These are phyloP conservation scores for Penicillium sp. DNA, from an alignment of 2,329 filamentous ascomycete genomes.

Conservation along the genomic window DNA sequence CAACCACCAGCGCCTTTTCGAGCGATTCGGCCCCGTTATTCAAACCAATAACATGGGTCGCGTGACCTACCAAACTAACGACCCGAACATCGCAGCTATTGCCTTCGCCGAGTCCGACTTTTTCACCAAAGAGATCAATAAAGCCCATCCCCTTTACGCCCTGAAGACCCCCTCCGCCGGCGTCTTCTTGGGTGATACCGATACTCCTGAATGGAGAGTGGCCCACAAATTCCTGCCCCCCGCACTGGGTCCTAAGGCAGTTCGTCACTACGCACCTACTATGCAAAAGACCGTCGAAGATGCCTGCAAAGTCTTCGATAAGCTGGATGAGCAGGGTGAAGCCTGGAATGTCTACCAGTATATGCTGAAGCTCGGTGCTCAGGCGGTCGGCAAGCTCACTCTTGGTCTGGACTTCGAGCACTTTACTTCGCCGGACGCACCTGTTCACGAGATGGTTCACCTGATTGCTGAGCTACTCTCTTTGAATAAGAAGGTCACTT, in stretches of 20 bases:
- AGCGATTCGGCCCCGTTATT: constrained; percentile 52
- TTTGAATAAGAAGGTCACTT: constrained; percentile 59
- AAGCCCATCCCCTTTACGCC: constrained; percentile 28
- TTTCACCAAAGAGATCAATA: constrained; percentile 53
- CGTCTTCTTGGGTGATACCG: constrained; percentile 34
- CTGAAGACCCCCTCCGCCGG: constrained; percentile 29
- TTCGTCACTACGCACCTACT: constrained; percentile 50
- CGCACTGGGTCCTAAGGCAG: constrained; percentile 6
- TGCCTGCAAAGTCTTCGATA: constrained; percentile 48
- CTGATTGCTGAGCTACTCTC: constrained; percentile 51
- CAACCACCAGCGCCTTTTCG: constrained; percentile 55
- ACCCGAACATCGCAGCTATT: constrained; percentile 47
- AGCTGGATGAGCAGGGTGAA: constrained; percentile 47
- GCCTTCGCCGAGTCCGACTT: constrained; percentile 52
- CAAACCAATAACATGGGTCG: constrained; percentile 53
- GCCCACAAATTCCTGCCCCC: constrained; percentile 56
- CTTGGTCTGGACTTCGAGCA: constrained; percentile 48
- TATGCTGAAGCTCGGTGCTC: constrained; percentile 49
- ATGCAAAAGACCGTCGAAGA: constrained; percentile 57
- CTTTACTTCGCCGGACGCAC: constrained; percentile 45
- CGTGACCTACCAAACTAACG: constrained; percentile 51
- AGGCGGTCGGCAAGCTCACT: constrained; percentile 45
- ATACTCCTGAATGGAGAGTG: constrained; percentile 33
- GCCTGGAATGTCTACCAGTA: constrained; percentile 51
- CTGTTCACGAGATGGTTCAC: constrained; percentile 51